Evolutionary conservation across 805 yeast genomes (phyloP), one percentile per base, ranked within the genome.

Genomic region (Saccharomycopsis olivae): DNA sequence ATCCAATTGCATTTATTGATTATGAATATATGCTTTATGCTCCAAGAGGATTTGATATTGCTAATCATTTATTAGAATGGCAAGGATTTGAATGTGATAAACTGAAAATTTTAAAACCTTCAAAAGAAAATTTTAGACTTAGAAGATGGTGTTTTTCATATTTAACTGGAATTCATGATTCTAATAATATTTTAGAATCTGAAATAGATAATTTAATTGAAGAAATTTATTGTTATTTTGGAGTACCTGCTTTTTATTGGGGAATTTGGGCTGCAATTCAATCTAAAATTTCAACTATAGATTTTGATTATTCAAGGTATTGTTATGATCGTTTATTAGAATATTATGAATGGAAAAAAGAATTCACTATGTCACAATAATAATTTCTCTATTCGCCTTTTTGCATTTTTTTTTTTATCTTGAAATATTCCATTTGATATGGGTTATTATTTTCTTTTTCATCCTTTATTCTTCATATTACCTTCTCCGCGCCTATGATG

Each of bases 401-500:
- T n/a, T n/a, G n/a, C n/a, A n/a, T n/a, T n/a, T n/a, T n/a, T n/a
- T n/a, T n/a, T n/a, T n/a, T n/a, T n/a, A n/a, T n/a, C n/a, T n/a
- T n/a, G n/a, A n/a, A n/a, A n/a, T n/a, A n/a, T n/a, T n/a, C n/a
- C n/a, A n/a, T n/a, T n/a, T n/a, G n/a, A n/a, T n/a, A n/a, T n/a
- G n/a, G n/a, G n/a, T n/a, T n/a, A n/a, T n/a, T n/a, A n/a, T n/a
- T n/a, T n/a, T n/a, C n/a, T n/a, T n/a, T n/a, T n/a, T 15, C 46
- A 72, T 5, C 89, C 89, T 40, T 73, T 60, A 50, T 79, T 74
- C 56, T 70, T 74, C 35, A 88, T 86, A 55, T 89, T 89, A 9
- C 98, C 98, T 41, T 88, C 77, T 5, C 98, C 98, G 52, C 73
- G 76, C 0, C 87, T 81, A 55, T 86, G 76, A 3, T 74, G 73